These are phyloP conservation scores for Boeremia exigua DNA, from an alignment of 2,329 filamentous ascomycete genomes.

Conservation along the genomic window DNA sequence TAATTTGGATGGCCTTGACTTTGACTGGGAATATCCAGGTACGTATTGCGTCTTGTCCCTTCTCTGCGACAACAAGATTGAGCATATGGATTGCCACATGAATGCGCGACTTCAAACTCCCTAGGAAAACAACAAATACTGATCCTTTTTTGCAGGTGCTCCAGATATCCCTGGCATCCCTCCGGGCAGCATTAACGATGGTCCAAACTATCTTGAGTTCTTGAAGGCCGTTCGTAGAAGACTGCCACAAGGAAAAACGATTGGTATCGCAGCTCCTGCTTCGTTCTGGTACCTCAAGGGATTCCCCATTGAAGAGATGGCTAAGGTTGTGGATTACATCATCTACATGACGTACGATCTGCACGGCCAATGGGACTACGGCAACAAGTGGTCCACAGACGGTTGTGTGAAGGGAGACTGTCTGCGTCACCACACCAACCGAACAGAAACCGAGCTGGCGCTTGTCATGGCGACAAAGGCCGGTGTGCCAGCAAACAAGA, in stretches of 20 bases:
- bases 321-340: conserved; percentile 34
- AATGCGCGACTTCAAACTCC: too few species aligned
- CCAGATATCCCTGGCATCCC: conserved; percentile 48
- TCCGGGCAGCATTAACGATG: background rate
- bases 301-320: conserved; percentile 33
- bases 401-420: background rate
- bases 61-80: too few species aligned
- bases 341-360: conserved; percentile 44
- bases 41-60: too few species aligned
- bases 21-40: conserved; percentile 57
- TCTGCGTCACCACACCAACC: background rate
- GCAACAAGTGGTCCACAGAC: background rate
- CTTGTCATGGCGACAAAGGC: background rate
- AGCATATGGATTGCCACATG: too few species aligned
- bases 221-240: background rate
- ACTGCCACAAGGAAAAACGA: background rate
- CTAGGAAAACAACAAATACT: too few species aligned
- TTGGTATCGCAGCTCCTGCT: conserved; percentile 33
- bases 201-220: conserved; percentile 43
- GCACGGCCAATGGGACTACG: conserved; percentile 51
- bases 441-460: background rate
- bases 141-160: too few species aligned
- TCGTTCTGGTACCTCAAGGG: conserved; percentile 41
- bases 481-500: background rate
- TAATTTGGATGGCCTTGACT: conserved; percentile 47